Base-by-base conservation (phyloP, 2,329 filamentous ascomycete species). In the Colletotrichum liriopes region DNA sequence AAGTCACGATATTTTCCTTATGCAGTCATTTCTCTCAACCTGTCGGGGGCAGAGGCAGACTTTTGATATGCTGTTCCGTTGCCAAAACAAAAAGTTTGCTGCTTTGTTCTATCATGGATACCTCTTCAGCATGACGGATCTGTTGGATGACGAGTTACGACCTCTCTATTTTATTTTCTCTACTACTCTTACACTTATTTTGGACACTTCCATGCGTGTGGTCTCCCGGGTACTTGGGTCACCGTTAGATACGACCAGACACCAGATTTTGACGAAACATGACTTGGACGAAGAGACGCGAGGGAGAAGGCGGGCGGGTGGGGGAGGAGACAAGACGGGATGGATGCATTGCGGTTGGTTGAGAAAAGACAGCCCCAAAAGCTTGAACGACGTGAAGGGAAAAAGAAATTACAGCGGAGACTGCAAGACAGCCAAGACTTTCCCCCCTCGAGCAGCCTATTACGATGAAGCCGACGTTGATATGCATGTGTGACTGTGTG, bases 51-150 rank as follows among this genome's bases (percentile, higher is more conserved):
- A 71, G 68, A 71, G 68, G 71, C 68, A 71, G 71, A 66, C 67
- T 65, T 67, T 29, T 58, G 68, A 67, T 61, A 51, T 72, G 67
- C 62, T 55, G 58, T 72, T 66, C 54, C 63, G 62, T 67, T 58
- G 58, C 61, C 71, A 51, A 56, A 52, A 62, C 54, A 23, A 74
- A 69, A 74, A 73, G 62, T 61, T 72, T 73, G 65, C 58, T 74
- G 65, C 72, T 74, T 65, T 73, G 62, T 65, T 74, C 69, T 65
- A 71, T 74, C 60, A 72, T 74, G 72, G 69, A 74, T 74, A 74
- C 72, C 72, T 73, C 72, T 72, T 72, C 68, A 72, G 72, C 70
- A 74, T 65, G 56, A 62, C 70, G 72, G 55, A 72, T 65, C 69
- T 74, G 72, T 73, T 74, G 64, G 56, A 68, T 73, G 65, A 74